Conservation (phyloP, 2,329 filamentous ascomycete species). For the Plenodomus biglobosus region DNA sequence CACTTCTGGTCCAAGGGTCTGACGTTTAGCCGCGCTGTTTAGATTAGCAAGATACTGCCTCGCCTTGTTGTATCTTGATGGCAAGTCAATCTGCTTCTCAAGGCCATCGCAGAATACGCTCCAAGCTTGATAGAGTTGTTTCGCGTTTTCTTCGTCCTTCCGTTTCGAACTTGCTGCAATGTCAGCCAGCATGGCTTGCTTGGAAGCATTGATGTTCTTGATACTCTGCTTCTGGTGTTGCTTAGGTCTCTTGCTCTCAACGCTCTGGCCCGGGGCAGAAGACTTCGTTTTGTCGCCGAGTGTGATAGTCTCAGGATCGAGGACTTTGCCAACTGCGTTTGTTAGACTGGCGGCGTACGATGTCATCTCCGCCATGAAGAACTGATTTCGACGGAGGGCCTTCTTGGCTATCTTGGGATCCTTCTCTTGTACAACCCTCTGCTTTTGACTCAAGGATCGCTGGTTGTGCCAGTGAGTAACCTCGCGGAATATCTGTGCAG, state of each 20-base stretch:
- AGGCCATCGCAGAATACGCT: slow-evolving; percentile 49
- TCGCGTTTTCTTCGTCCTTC: slow-evolving; percentile 46
- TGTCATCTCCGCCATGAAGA: slow-evolving; percentile 21
- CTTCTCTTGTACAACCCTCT: slow-evolving; percentile 29
- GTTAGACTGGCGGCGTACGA: slow-evolving; percentile 18
- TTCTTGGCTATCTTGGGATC: slow-evolving; percentile 39
- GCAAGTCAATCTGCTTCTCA: slow-evolving; percentile 48
- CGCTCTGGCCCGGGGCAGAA: slow-evolving; percentile 10
- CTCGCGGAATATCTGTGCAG: slow-evolving; percentile 51
- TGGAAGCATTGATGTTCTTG: slow-evolving; percentile 40
- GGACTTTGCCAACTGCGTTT: slow-evolving; percentile 18
- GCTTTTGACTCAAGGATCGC: slow-evolving; percentile 51
- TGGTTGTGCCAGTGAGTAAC: slow-evolving; percentile 66
- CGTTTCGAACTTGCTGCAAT: slow-evolving; percentile 47
- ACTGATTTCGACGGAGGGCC: slow-evolving; percentile 17
- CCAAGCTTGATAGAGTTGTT: slow-evolving; percentile 52
- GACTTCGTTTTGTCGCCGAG: slow-evolving; percentile 29
- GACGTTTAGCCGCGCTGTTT: slow-evolving; percentile 42
- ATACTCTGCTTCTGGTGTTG: slow-evolving; percentile 27
- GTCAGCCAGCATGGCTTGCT: slow-evolving; percentile 49
- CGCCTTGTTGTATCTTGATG: slow-evolving; percentile 53
- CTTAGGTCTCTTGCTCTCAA: slow-evolving; percentile 22
- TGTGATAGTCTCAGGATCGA: slow-evolving; percentile 24
- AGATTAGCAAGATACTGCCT: slow-evolving; percentile 53
- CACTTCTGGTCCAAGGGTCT: slow-evolving; percentile 50